Evolutionary conservation across 495 filamentous ascomycete species (phyloP).

Genomic region (Talaromyces trachyspermus): DNA sequence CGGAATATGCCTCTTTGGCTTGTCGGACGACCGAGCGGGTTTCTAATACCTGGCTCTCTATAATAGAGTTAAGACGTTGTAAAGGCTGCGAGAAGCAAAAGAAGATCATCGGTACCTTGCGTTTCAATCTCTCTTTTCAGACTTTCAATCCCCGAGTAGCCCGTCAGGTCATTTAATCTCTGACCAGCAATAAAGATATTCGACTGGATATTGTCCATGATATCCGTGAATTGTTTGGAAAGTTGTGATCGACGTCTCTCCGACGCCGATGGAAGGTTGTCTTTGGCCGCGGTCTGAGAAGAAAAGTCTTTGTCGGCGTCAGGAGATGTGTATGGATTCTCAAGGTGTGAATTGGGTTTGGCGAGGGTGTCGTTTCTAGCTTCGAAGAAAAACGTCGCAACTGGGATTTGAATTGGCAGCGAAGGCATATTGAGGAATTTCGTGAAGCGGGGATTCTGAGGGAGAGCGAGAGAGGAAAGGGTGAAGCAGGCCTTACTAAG

Average conservation of each 20-base stretch:
- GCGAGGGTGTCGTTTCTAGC: slow-evolving; percentile 7
- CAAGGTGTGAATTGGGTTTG: neutral
- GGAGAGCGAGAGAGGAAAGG: slow-evolving; percentile 1
- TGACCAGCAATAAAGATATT: slow-evolving; percentile 79
- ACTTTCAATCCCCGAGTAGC: slow-evolving; percentile 86
- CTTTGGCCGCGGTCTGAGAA: slow-evolving; percentile 18
- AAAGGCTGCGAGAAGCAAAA: too few relatives aligned
- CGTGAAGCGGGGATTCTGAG: slow-evolving; percentile 9
- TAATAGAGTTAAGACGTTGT: too few relatives aligned
- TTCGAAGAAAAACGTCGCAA: slow-evolving; percentile 15
- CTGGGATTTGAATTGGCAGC: slow-evolving; percentile 32
- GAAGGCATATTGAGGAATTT: slow-evolving; percentile 31
- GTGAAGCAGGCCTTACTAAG: neutral
- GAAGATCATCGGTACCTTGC: slow-evolving; percentile 47
- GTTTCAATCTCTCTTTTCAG: slow-evolving; percentile 67
- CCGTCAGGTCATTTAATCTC: slow-evolving; percentile 85
- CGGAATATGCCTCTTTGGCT: slow-evolving; percentile 68
- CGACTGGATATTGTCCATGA: slow-evolving; percentile 87
- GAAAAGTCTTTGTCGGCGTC: neutral
- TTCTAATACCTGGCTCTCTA: slow-evolving; percentile 55
- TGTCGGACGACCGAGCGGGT: slow-evolving; percentile 58
- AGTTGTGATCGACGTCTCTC: slow-evolving; percentile 65
- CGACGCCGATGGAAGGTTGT: slow-evolving; percentile 63
- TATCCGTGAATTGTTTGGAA: slow-evolving; percentile 61
- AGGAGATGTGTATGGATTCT: neutral